These are phyloP conservation scores for Xylariales sp. DNA, from an alignment of 2,329 filamentous ascomycete genomes.

Conservation along the genomic window DNA sequence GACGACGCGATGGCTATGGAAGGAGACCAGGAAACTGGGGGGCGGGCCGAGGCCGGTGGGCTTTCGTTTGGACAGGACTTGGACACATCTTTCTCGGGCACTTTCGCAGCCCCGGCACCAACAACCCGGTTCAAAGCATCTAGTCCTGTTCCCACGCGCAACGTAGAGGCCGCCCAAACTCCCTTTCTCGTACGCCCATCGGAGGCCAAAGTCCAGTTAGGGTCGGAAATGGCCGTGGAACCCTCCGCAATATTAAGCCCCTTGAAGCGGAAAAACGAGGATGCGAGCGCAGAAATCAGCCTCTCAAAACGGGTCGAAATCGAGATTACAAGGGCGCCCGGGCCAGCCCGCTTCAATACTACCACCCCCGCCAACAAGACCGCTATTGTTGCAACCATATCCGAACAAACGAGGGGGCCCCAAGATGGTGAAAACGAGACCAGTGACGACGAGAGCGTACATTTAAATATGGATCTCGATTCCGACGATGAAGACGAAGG, in stretches of 20 bases:
- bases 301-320: constrained; percentile 55
- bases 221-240: constrained; percentile 34
- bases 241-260: constrained; percentile 38
- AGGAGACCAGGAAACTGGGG: constrained; percentile 44
- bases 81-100: constrained; percentile 29
- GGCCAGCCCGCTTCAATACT: constrained; percentile 13
- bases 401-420: neutral
- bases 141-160: constrained; percentile 23
- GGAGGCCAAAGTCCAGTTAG: constrained; percentile 42
- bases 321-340: constrained; percentile 43
- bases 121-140: constrained; percentile 26
- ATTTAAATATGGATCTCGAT: constrained; percentile 70
- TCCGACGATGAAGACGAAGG: constrained; percentile 53
- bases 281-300: constrained; percentile 48
- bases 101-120: constrained; percentile 30
- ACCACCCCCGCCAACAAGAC: neutral
- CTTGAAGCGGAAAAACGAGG: constrained; percentile 59
- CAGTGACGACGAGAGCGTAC: constrained; percentile 65
- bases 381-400: neutral
- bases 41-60: constrained; percentile 35
- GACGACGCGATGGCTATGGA: constrained; percentile 52
- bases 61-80: constrained; percentile 44
- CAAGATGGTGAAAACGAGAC: constrained; percentile 58
- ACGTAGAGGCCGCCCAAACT: constrained; percentile 34
- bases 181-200: constrained; percentile 44